Evolutionary conservation across 768 basidiomycete genomes (phyloP).

Genomic region (Boletus sensibilis): DNA sequence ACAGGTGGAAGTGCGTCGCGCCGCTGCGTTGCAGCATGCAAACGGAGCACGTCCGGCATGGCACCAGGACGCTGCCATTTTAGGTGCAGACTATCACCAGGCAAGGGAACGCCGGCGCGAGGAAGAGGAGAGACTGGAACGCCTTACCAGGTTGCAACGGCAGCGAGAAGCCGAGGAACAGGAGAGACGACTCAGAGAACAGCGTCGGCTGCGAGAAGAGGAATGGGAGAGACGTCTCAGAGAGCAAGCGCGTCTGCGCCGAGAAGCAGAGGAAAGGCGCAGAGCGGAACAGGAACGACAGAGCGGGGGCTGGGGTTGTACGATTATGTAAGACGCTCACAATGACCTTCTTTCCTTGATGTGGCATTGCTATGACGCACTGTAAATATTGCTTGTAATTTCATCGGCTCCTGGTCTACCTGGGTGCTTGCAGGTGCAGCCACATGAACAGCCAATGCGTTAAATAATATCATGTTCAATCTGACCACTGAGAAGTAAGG

Average conservation of each 20-base stretch:
- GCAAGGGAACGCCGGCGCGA: background rate
- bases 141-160: background rate
- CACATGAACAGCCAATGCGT: background rate
- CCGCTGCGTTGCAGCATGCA: background rate
- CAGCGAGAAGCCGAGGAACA: slow-evolving; percentile 5
- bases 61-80: background rate
- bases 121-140: background rate
- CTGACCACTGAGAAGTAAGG: background rate
- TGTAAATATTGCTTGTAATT: background rate
- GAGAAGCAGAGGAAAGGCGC: slow-evolving; percentile 8
- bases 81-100: background rate
- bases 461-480: background rate
- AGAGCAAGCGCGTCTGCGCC: background rate
- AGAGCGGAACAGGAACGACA: slow-evolving; percentile 2
- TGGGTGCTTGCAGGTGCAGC: background rate
- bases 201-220: background rate
- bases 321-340: slow-evolving; percentile 20
- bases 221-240: background rate
- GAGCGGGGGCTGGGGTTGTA: slow-evolving; percentile 21
- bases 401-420: background rate
- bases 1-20: slow-evolving; percentile 14
- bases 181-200: slow-evolving; percentile 1
- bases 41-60: background rate
- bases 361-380: background rate
- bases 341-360: background rate